A percentile compares a stretch with the other conserved stretches of the same genome.
Conservation (phyloP, 768 basidiomycete species). For the Auriculariales sp. region DNA sequence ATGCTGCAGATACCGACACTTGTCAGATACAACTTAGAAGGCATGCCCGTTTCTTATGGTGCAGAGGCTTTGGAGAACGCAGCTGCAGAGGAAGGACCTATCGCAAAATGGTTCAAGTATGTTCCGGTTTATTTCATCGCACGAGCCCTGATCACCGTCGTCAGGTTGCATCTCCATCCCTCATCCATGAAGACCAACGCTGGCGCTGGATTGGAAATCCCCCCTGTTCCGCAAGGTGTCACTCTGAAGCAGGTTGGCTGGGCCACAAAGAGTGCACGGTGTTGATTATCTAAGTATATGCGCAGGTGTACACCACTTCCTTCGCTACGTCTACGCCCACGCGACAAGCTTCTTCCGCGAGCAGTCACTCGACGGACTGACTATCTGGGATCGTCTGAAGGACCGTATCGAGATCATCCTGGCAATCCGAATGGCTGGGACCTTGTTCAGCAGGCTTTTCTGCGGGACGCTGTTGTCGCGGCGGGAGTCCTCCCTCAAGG, state of each 20-base stretch:
- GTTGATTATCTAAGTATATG: background rate
- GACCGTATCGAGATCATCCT: background rate
- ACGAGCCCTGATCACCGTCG: slow-evolving; percentile 1
- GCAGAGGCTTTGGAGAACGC: slow-evolving; percentile 3
- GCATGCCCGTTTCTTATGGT: background rate
- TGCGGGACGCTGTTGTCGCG: background rate
- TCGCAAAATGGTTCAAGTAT: slow-evolving; percentile 5
- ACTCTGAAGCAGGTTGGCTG: slow-evolving; percentile 1
- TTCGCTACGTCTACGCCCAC: slow-evolving; percentile 2
- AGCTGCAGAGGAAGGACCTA: background rate
- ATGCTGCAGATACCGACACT: slow-evolving; percentile 5
- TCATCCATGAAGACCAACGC: background rate
- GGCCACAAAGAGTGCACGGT: too few species aligned
- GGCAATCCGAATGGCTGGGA: slow-evolving; percentile 4
- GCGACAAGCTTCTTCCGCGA: slow-evolving; percentile 1
- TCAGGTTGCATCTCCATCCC: slow-evolving; percentile 5
- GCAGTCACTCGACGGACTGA: background rate
- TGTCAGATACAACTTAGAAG: background rate
- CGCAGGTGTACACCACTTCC: slow-evolving; percentile 1
- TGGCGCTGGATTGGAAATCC: background rate
- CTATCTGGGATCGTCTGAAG: slow-evolving; percentile 1
- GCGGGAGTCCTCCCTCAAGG: slow-evolving; percentile 1
- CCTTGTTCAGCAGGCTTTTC: background rate
- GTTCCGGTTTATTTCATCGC: too few species aligned
- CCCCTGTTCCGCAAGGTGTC: background rate